Evolutionary conservation across 306 rosid genomes (phyloP), one percentile per base, ranked within the genome.

Genomic region (Castanospermum australe): DNA sequence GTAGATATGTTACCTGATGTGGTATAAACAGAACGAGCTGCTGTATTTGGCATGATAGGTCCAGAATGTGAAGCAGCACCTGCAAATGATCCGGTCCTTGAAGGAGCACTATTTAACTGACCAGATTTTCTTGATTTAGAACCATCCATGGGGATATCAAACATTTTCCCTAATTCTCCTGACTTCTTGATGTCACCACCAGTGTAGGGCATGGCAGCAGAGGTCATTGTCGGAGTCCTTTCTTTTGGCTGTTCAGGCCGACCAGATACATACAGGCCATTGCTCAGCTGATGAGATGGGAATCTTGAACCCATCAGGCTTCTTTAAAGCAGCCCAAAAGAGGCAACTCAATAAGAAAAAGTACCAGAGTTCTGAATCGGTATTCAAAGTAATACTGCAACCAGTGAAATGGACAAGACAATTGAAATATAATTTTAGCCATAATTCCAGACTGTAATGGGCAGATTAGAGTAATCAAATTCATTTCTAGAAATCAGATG

Each of bases 241-340:
- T 95, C 99, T 85, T 95, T 95, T 7, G 97, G 99, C 85, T 90
- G 98, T 78, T 95, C 99, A 76, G 99, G 99, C 87, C 99, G 91
- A 74, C 99, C 99, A 25, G 99, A 95, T 77, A 95, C 99, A 48
- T 90, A 95, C 59, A 95, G 94, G 79, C 99, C 99, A 86, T 91
- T 95, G 88, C 99, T 95, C 73, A 95, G 99, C 85, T 95, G 97
- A 92, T 95, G 99, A 84, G 99, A 95, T 73, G 94, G 97, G 90
- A 95, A 90, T 85, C 98, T 87, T 7, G 99, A 95, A 91, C 99
- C 94, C 99, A 95, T 95, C 89, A 63, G 70, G 78, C 87, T 75
- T 85, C 83, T 63, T 73, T 77, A 67, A 54, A 67, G 75, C 77
- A 70, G 75, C 77, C 74, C 79, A 84, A 71, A 59, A 71, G 81